Base-by-base conservation (phyloP, 2,329 filamentous ascomycete species). In the Exophiala sp. region DNA sequence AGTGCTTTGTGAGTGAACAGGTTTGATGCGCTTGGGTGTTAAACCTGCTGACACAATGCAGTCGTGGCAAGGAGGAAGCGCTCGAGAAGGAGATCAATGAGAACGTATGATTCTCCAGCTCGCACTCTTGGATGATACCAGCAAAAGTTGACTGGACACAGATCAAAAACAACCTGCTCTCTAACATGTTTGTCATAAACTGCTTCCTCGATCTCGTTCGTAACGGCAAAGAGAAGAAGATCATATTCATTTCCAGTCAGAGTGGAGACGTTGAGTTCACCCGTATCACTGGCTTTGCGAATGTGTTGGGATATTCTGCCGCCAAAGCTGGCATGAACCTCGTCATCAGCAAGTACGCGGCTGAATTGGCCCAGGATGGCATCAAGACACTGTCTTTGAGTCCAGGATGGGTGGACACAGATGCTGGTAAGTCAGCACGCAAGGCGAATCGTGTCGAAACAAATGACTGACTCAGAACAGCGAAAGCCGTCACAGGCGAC, bases 271-370 rank as follows among this genome's bases (percentile, higher is more conserved):
- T 54, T 21, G 54, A 59, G 24, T 57, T 59, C 42, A 56, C 54
- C 38, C 54, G 54, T 18, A 24, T 49, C 44, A 56, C 54, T 39
- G 54, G 54, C 40, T 11, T 56, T 46, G 5, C 54, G 40, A 32
- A 38, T 32, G 6, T 56, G 39, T 49, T 65, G 59, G 2, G 58
- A 53, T 77, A 77, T 55, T 58, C 68, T 8, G 62, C 68, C 18
- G 65, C 65, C 29, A 77, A 77, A 57, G 71, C 68, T 0, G 73
- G 67, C 1, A 56, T 73, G 58, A 77, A 75, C 56, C 63, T 74
- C 14, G 52, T 68, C 1, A 64, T 73, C 3, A 70, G 71, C 8
- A 76, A 76, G 62, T 75, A 72, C 55, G 67, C 65, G 2, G 69
- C 65, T 2, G 65, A 72, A 51, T 66, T 61, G 60, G 61, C 62